Conservation (phyloP, 2,329 filamentous ascomycete genomes). For the Penicillium sp. region DNA sequence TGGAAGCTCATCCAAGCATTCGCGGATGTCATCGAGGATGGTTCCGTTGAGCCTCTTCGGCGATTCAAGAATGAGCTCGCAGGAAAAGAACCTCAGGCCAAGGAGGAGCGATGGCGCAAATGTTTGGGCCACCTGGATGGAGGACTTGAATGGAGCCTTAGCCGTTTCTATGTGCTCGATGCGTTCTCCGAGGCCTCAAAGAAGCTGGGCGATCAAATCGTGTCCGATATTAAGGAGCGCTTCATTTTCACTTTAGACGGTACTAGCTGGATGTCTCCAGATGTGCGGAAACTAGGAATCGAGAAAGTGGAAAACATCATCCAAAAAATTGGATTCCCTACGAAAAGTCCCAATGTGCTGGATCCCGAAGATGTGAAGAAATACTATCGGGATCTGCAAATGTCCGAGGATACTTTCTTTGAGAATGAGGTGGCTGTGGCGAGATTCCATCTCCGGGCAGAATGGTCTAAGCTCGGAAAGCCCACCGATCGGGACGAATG, state of each 20-base stretch:
- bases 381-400: constrained; percentile 57
- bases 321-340: constrained; percentile 68
- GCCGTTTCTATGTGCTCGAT: constrained; percentile 68
- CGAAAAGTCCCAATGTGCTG: constrained; percentile 60
- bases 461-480: constrained; percentile 60
- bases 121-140: constrained; percentile 60
- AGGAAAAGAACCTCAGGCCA: constrained; percentile 62
- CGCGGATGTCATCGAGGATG: constrained; percentile 56
- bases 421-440: constrained; percentile 55
- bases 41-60: constrained; percentile 59
- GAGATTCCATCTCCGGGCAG: constrained; percentile 48
- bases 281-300: constrained; percentile 59
- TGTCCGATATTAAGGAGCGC: constrained; percentile 67
- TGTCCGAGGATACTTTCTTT: constrained; percentile 56
- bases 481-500: constrained; percentile 62
- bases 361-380: constrained; percentile 55
- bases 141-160: constrained; percentile 65
- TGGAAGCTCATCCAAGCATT: constrained; percentile 63
- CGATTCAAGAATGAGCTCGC: constrained; percentile 61
- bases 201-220: constrained; percentile 65
- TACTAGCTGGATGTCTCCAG: constrained; percentile 64
- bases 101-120: constrained; percentile 64
- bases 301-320: constrained; percentile 66
- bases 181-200: constrained; percentile 67
- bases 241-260: constrained; percentile 62